Percentiles rank a stretch among this genome's conserved stretches.
These are phyloP conservation scores for Rhododendron henanense DNA, from an alignment of 148 eudicot genomes.

Conservation along the genomic window DNA sequence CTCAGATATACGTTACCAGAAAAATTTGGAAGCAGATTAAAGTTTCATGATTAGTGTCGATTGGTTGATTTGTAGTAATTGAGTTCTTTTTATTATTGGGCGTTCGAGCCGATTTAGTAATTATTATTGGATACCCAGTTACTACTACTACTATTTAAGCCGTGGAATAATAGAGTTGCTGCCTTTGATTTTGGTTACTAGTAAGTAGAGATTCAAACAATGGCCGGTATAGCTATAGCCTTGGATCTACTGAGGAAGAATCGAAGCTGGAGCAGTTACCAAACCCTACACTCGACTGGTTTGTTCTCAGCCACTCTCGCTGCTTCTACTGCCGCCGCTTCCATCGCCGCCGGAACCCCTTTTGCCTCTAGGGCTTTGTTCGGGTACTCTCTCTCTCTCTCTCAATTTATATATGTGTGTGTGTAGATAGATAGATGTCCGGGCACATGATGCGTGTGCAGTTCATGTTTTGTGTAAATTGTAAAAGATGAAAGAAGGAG, in stretches of 20 bases:
- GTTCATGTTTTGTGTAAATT: neutral
- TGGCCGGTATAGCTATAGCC: conserved; percentile 65
- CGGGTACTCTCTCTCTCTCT: conserved; percentile 21
- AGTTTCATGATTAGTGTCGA: neutral
- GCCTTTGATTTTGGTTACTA: neutral
- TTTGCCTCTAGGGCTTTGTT: conserved; percentile 57
- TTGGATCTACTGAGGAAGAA: conserved; percentile 65
- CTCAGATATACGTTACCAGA: neutral
- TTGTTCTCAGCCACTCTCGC: conserved; percentile 54
- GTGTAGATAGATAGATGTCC: neutral
- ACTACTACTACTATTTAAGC: neutral
- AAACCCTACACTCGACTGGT: conserved; percentile 46
- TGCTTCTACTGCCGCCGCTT: conserved; percentile 53
- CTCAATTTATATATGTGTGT: neutral
- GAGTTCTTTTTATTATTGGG: neutral
- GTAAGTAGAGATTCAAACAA: conserved; percentile 5
- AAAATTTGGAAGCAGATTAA: neutral
- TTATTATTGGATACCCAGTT: no score
- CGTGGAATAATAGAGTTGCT: neutral
- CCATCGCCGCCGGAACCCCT: conserved; percentile 50
- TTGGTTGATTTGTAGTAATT: neutral
- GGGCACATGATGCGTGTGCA: neutral
- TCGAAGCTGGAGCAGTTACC: conserved; percentile 30
- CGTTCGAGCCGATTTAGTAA: neutral
- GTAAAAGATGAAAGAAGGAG: neutral